These are phyloP conservation scores for Podospora anserina DNA, from an alignment of 495 filamentous ascomycete species.

Conservation along the genomic window DNA sequence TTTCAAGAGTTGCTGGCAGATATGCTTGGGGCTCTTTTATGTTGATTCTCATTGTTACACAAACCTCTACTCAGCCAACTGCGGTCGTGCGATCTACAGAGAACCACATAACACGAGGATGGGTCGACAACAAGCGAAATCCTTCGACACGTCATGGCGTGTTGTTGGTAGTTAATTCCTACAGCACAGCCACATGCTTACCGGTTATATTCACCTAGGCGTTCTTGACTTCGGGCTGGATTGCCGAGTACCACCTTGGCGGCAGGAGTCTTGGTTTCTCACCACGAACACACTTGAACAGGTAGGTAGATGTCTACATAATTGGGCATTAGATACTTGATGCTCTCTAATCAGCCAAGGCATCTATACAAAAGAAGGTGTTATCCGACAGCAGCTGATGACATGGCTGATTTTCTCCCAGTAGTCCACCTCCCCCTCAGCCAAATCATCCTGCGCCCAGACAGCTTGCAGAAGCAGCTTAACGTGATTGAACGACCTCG, in stretches of 20 bases:
- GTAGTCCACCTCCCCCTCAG: constrained; percentile 31
- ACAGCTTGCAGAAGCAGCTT: constrained; percentile 32
- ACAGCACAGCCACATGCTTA: background rate
- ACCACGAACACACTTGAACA: too few relatives aligned
- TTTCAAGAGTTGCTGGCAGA: too few relatives aligned
- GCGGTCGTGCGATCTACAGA: too few relatives aligned
- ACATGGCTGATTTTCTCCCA: constrained; percentile 30
- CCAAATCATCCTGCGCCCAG: constrained; percentile 43
- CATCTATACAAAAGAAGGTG: constrained; percentile 30
- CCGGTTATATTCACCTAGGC: background rate
- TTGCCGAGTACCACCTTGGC: background rate
- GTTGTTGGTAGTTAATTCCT: background rate
- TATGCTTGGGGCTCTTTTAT: background rate
- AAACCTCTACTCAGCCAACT: background rate
- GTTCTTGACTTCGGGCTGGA: background rate
- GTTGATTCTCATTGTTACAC: background rate
- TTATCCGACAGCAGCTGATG: constrained; percentile 29
- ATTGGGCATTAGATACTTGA: too few relatives aligned
- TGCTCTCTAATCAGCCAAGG: background rate
- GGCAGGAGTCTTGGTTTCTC: background rate
- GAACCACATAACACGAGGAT: too few relatives aligned
- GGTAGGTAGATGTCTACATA: too few relatives aligned
- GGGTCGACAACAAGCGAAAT: background rate
- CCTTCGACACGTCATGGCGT: too few relatives aligned
- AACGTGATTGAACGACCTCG: constrained; percentile 30